phyloP scores from a whole-genome alignment of 768 basidiomycete genomes.

The Suillus weaverae region DNA sequence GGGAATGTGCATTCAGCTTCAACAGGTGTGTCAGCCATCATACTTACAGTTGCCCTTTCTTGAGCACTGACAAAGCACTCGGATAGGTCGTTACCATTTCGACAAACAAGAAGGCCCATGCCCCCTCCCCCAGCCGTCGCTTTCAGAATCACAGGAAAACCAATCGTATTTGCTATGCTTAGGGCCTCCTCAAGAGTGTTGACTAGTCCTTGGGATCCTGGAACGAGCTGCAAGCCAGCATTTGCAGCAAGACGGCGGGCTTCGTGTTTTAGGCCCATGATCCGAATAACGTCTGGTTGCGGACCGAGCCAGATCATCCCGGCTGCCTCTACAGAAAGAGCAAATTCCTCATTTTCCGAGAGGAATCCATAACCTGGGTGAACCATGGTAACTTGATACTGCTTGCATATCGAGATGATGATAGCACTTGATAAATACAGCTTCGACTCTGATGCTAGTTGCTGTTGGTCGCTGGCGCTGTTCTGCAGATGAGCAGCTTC shows the following conservation, averaged over 20 bases:
- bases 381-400: constrained; percentile 47
- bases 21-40: not conserved
- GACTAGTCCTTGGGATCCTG: constrained; percentile 55
- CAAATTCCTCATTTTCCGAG: constrained; percentile 62
- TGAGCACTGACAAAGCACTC: constrained; percentile 37
- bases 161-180: constrained; percentile 40
- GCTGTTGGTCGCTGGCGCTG: not conserved
- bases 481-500: constrained; percentile 42
- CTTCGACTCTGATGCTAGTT: constrained; percentile 38
- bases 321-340: constrained; percentile 41
- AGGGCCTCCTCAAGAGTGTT: constrained; percentile 41
- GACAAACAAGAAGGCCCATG: constrained; percentile 62
- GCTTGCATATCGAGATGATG: constrained; percentile 45
- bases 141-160: constrained; percentile 66
- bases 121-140: constrained; percentile 72
- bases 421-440: constrained; percentile 41
- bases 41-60: constrained; percentile 46
- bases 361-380: constrained; percentile 69
- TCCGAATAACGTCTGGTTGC: constrained; percentile 43
- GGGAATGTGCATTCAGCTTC: not conserved
- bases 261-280: constrained; percentile 65
- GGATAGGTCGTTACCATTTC: constrained; percentile 37
- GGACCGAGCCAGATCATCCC: constrained; percentile 64
- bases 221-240: constrained; percentile 55
- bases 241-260: constrained; percentile 46